Evolutionary conservation across 2,329 filamentous ascomycete genomes (phyloP), one percentile per base, ranked within the genome.

Genomic region (Blastomyces parvus): DNA sequence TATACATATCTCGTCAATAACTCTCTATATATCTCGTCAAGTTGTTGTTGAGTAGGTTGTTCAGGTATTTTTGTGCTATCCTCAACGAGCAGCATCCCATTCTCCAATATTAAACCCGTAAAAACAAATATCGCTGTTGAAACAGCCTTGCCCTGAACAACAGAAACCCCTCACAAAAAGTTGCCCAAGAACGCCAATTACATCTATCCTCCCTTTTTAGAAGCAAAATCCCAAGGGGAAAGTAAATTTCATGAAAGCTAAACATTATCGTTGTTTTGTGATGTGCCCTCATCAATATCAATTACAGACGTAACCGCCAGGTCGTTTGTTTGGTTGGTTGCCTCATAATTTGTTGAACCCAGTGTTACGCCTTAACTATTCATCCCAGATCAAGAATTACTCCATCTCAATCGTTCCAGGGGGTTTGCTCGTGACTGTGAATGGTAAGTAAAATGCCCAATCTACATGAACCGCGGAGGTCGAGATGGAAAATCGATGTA

Each of bases 321-420:
- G 6, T 22, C 25, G 6, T 40, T n/a, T 57, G 55, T 11, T 25
- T 3, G 40, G 2, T 42, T 42, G 13, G 13, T 33, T 56, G 19
- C n/a, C 1, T 56, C 30, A 14, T 56, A 38, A 33, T 33, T 56
- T 56, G 33, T 38, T 9, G 38, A 27, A 27, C 53, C 30, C 50
- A 52, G 3, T 5, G 22, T 19, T 19, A 44, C 40, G 38, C 38
- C 57, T 30, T 44, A 40, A 33, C 40, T 40, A 25, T 25, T 30
- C 22, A 25, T 46, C 38, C 22, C n/a, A 36, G 38, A 25, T 27
- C n/a, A n/a, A 36, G 7, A 44, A 25, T 56, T 66, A 90, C 77
- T 90, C 86, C 79, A 90, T 83, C 79, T 90, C 88, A 70, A 90
- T 89, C 1, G 87, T 90, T 65, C 84, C 85, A 48, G 86, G 86